Percentiles rank a stretch among this genome's conserved stretches.
Conservation (phyloP, 2,329 filamentous ascomycete genomes). For the Aspergillus melleus region DNA sequence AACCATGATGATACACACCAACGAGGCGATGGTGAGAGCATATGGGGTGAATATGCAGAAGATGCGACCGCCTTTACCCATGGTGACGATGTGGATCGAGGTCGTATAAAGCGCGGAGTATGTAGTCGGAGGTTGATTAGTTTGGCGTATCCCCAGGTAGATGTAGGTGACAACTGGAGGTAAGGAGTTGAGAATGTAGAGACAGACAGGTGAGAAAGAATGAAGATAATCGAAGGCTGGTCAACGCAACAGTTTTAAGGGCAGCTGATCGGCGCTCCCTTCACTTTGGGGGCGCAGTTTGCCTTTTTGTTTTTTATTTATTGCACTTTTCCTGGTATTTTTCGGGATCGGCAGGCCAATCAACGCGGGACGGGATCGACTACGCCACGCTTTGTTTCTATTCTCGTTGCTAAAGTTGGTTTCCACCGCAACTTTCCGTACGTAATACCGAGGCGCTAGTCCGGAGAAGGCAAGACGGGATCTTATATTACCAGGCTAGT, state of each 20-base stretch:
- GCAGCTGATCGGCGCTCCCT: not conserved
- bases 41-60: constrained; percentile 88
- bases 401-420: constrained; percentile 8
- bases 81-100: constrained; percentile 34
- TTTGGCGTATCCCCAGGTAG: not conserved
- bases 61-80: constrained; percentile 75
- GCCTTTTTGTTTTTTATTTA: no score
- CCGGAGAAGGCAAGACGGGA: not conserved
- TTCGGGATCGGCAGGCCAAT: constrained; percentile 17
- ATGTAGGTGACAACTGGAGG: no score
- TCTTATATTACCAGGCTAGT: no score
- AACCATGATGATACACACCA: constrained; percentile 66
- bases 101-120: not conserved
- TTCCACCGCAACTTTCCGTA: constrained; percentile 14
- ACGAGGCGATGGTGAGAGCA: constrained; percentile 71
- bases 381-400: constrained; percentile 31
- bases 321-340: not conserved
- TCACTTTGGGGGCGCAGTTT: not conserved
- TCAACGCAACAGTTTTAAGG: not conserved
- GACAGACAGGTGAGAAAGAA: not conserved
- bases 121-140: not conserved
- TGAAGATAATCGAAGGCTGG: not conserved
- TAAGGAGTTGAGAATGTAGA: not conserved
- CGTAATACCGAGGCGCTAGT: constrained; percentile 6
- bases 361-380: constrained; percentile 1